Evolutionary conservation across 305 asterid species (phyloP).

Genomic region (Fraxinus velutina): DNA sequence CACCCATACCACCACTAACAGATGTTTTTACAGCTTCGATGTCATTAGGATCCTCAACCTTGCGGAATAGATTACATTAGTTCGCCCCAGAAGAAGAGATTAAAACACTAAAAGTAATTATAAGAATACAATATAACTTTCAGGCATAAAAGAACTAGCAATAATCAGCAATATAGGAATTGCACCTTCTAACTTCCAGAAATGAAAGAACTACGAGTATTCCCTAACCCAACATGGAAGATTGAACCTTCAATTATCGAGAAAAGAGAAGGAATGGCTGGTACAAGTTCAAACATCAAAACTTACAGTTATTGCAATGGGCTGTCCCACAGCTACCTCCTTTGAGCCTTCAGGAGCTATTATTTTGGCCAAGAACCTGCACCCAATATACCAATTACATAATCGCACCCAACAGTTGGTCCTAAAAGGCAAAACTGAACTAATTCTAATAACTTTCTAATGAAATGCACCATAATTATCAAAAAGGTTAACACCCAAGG

Average conservation of each 20-base stretch:
- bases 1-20: conserved; percentile 34
- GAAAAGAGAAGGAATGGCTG: not conserved
- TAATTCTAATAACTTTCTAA: not conserved
- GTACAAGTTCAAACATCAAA: conserved; percentile 18
- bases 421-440: not conserved
- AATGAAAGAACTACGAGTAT: conserved; percentile 14
- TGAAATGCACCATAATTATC: conserved; percentile 1
- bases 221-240: conserved; percentile 15
- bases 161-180: not conserved
- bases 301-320: conserved; percentile 88
- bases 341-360: conserved; percentile 90
- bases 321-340: conserved; percentile 90
- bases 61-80: conserved; percentile 30
- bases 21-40: conserved; percentile 70
- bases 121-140: not conserved
- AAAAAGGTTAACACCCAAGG: not conserved
- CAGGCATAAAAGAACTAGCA: not conserved
- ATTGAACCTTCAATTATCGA: not conserved
- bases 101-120: not conserved
- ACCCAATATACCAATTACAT: conserved; percentile 26
- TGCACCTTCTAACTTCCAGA: not conserved
- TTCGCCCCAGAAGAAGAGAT: conserved; percentile 8
- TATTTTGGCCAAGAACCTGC: conserved; percentile 87
- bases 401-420: not conserved
- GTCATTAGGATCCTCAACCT: conserved; percentile 94